A percentile compares a stretch with the other conserved stretches of the same genome.
These are phyloP conservation scores for Vitis riparia DNA, from an alignment of 164 flowering plant species.

Conservation along the genomic window DNA sequence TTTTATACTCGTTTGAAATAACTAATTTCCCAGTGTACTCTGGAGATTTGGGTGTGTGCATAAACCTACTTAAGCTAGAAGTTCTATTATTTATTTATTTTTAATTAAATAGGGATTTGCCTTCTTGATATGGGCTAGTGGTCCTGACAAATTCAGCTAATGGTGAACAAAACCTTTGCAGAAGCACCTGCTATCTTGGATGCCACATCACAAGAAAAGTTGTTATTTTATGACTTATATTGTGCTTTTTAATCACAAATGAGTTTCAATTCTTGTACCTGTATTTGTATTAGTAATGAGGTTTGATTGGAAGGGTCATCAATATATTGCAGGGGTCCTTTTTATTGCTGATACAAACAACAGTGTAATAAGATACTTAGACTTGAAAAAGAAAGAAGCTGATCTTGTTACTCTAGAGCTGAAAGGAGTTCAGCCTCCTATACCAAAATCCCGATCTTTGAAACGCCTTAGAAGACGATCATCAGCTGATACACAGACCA, in stretches of 20 bases:
- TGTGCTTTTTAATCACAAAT: background rate
- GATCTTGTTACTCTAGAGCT: conserved; percentile 73
- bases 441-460: conserved; percentile 60
- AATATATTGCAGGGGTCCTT: conserved; percentile 62
- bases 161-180: background rate
- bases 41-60: too few relatives aligned
- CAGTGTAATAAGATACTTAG: conserved; percentile 69
- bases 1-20: background rate
- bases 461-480: conserved; percentile 78
- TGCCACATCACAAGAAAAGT: too few relatives aligned
- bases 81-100: too few relatives aligned
- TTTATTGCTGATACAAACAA: conserved; percentile 92
- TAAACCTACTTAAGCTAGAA: too few relatives aligned
- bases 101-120: too few relatives aligned
- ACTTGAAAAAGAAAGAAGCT: conserved; percentile 51
- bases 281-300: background rate
- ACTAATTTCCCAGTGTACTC: too few relatives aligned
- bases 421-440: conserved; percentile 86
- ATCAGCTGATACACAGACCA: conserved; percentile 49
- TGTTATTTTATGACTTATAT: background rate
- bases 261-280: background rate
- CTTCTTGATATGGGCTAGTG: background rate
- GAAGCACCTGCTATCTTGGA: background rate
- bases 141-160: background rate
- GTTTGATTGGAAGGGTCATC: background rate